phyloP scores from a whole-genome alignment of 495 filamentous ascomycete genomes.

The Ascodesmis nigricans region DNA sequence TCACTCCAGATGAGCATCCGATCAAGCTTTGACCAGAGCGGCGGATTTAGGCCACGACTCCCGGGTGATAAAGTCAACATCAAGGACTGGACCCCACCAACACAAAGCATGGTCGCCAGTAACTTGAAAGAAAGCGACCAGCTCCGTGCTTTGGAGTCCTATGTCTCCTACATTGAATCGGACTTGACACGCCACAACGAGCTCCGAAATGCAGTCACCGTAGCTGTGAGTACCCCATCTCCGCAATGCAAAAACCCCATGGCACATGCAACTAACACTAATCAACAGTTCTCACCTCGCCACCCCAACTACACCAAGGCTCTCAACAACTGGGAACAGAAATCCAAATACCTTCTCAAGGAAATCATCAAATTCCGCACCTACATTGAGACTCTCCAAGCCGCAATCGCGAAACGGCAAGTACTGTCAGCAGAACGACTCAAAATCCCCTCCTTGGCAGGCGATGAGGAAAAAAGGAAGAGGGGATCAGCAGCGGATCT shows the following conservation, averaged over 20 bases:
- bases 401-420: constrained; percentile 35
- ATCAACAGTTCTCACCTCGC: constrained; percentile 48
- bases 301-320: constrained; percentile 61
- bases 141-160: constrained; percentile 45
- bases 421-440: constrained; percentile 32
- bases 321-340: constrained; percentile 90
- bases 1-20: constrained; percentile 52
- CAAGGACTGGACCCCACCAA: constrained; percentile 82
- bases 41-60: constrained; percentile 36
- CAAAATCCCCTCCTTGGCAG: too few relatives aligned
- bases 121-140: constrained; percentile 60
- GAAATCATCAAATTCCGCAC: constrained; percentile 94
- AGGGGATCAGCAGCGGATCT: constrained; percentile 4
- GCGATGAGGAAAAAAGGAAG: constrained; percentile 7
- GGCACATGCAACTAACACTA: neutral
- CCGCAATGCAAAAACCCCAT: neutral
- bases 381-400: constrained; percentile 62
- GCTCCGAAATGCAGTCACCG: constrained; percentile 56
- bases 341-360: constrained; percentile 71
- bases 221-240: constrained; percentile 36
- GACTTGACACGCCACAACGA: constrained; percentile 77
- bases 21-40: constrained; percentile 46
- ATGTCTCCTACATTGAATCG: constrained; percentile 67
- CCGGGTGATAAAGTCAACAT: constrained; percentile 74
- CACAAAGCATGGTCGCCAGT: constrained; percentile 68